Conservation (phyloP, 2,329 filamentous ascomycete genomes). For the Coniochaeta pulveracea region DNA sequence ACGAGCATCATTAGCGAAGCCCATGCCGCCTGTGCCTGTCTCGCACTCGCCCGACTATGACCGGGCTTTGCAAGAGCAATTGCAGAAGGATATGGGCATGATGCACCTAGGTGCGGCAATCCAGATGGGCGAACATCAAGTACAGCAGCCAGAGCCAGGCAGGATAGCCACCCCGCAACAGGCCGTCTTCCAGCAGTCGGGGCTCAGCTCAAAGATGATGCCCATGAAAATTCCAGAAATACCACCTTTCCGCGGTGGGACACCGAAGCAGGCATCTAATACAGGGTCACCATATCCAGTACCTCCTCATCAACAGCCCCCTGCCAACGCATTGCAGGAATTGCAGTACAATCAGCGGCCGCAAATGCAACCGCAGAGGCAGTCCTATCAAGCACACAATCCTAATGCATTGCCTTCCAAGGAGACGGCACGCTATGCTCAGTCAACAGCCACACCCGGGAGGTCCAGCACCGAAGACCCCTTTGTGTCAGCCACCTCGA, state of each 20-base stretch:
- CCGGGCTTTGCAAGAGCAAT: constrained; percentile 45
- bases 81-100: constrained; percentile 50
- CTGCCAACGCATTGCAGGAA: constrained; percentile 9
- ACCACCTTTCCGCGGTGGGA: constrained; percentile 37
- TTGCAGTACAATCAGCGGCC: constrained; percentile 16
- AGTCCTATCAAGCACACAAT: constrained; percentile 11
- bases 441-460: not conserved
- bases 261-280: constrained; percentile 15
- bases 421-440: constrained; percentile 8
- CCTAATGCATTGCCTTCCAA: constrained; percentile 11
- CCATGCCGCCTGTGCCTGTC: constrained; percentile 32
- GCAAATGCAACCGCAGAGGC: constrained; percentile 15
- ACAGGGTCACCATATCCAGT: constrained; percentile 8
- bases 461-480: constrained; percentile 6
- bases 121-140: constrained; percentile 8
- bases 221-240: constrained; percentile 41
- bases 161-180: constrained; percentile 15
- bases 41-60: constrained; percentile 48
- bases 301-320: constrained; percentile 9
- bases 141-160: not conserved
- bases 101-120: constrained; percentile 36
- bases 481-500: constrained; percentile 17
- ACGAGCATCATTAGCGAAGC: constrained; percentile 27
- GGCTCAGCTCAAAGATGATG: constrained; percentile 24
- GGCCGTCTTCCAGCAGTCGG: constrained; percentile 21